phyloP scores from a whole-genome alignment of 176 grass and related monocot genomes.

The Eleusine indica region DNA sequence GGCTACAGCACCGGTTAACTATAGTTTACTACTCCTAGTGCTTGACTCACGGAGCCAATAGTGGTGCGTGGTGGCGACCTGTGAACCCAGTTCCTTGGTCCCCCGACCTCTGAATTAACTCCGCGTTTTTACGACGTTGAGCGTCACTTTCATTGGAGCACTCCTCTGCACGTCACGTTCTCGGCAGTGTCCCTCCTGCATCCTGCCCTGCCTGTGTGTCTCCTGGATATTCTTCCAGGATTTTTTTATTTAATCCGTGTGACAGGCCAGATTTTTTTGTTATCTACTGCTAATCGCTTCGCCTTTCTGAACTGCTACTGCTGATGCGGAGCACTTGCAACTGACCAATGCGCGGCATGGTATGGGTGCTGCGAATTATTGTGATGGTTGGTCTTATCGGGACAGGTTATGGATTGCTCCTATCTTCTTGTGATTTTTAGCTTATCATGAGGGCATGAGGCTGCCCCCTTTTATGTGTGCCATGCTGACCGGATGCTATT shows the following conservation, averaged over 20 bases:
- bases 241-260: constrained; percentile 1
- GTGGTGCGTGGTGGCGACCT: background rate
- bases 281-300: background rate
- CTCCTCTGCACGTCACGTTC: background rate
- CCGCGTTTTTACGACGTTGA: background rate
- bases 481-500: background rate
- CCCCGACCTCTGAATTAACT: constrained; percentile 1
- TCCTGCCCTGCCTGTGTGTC: background rate
- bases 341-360: background rate
- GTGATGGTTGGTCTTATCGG: constrained; percentile 4
- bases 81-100: background rate
- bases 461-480: background rate
- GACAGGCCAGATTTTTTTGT: background rate
- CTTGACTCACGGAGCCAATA: background rate
- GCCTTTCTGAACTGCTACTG: background rate
- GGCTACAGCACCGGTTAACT: background rate
- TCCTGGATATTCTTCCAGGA: background rate
- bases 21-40: background rate
- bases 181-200: background rate
- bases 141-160: background rate
- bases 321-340: background rate
- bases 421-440: background rate
- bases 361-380: constrained; percentile 7
- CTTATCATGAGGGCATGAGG: constrained; percentile 24
- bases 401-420: background rate